phyloP scores from a whole-genome alignment of 345 rosid genomes.

The Salix brachista region DNA sequence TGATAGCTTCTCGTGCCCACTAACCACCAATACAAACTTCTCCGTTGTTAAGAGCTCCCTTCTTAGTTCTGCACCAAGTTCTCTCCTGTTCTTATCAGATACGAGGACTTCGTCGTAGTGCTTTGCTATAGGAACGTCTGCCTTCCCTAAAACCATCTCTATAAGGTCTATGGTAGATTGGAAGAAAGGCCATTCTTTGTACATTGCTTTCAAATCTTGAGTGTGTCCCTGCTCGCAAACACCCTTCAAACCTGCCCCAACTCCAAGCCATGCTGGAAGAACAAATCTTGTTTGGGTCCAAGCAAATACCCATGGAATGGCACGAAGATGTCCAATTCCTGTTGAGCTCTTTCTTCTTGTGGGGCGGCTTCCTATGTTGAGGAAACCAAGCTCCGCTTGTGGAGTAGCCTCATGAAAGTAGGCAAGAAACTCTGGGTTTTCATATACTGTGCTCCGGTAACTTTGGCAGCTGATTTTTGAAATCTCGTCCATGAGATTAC shows the following conservation, averaged over 20 bases:
- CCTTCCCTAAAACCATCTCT: conserved; percentile 92
- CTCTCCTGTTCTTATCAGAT: conserved; percentile 47
- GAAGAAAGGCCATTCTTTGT: conserved; percentile 92
- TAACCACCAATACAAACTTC: conserved; percentile 66
- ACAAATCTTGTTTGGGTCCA: conserved; percentile 99
- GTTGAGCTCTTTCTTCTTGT: conserved; percentile 79
- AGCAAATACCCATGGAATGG: conserved; percentile 97
- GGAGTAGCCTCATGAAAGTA: conserved; percentile 97
- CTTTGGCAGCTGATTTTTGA: conserved; percentile 71
- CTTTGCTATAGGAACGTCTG: conserved; percentile 76
- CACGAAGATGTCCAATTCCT: conserved; percentile 93
- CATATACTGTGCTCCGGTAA: conserved; percentile 75
- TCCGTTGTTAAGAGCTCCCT: conserved; percentile 60
- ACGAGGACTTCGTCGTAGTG: conserved; percentile 91
- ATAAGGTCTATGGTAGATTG: conserved; percentile 91
- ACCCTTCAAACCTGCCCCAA: conserved; percentile 76
- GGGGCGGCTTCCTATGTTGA: conserved; percentile 95
- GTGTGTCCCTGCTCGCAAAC: conserved; percentile 77
- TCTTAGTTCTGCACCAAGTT: conserved; percentile 72
- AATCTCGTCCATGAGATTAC: conserved; percentile 90
- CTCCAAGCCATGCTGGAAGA: conserved; percentile 99
- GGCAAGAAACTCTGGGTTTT: conserved; percentile 84
- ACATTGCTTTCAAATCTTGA: conserved; percentile 77
- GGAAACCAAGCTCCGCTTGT: conserved; percentile 91
- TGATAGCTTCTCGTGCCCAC: conserved; percentile 67